Percentiles rank a stretch among this genome's conserved stretches.
Conservation (phyloP, 176 grass and related monocot genomes). For the Musa schizocarpa region DNA sequence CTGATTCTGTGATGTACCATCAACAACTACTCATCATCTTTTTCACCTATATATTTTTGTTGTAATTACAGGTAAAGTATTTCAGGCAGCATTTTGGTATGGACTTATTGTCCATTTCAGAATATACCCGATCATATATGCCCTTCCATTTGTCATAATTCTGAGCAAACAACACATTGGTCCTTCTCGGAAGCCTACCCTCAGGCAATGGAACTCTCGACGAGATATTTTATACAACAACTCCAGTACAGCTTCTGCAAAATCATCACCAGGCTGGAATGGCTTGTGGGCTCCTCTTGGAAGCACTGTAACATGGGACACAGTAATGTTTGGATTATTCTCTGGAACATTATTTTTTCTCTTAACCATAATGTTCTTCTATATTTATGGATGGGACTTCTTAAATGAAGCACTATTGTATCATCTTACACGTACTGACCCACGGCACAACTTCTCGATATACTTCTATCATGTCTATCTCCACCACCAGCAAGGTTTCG, state of each 20-base stretch:
- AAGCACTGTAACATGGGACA: slow-evolving; percentile 48
- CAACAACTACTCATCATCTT: neutral
- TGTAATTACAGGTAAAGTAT: slow-evolving; percentile 52
- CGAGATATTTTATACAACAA: slow-evolving; percentile 23
- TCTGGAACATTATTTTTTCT: slow-evolving; percentile 72
- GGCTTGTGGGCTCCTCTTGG: slow-evolving; percentile 28
- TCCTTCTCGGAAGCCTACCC: slow-evolving; percentile 31
- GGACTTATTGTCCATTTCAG: slow-evolving; percentile 88
- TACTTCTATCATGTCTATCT: slow-evolving; percentile 98
- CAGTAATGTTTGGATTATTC: slow-evolving; percentile 56
- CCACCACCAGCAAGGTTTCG: slow-evolving; percentile 79
- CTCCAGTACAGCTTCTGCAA: slow-evolving; percentile 21
- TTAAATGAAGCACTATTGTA: slow-evolving; percentile 91
- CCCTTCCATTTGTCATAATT: slow-evolving; percentile 64
- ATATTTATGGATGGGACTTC: slow-evolving; percentile 87
- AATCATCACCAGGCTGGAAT: slow-evolving; percentile 15
- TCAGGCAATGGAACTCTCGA: slow-evolving; percentile 44
- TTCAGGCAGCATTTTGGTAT: slow-evolving; percentile 91
- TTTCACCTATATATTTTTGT: slow-evolving; percentile 16
- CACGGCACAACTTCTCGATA: slow-evolving; percentile 92
- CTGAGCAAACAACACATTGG: slow-evolving; percentile 42
- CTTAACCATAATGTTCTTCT: slow-evolving; percentile 60
- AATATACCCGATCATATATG: slow-evolving; percentile 92
- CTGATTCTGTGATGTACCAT: neutral
- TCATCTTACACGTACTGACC: slow-evolving; percentile 86